Evolutionary conservation across 202 grass and related monocot species (phyloP), one percentile per base, ranked within the genome.

Genomic region (Carex arenaria): DNA sequence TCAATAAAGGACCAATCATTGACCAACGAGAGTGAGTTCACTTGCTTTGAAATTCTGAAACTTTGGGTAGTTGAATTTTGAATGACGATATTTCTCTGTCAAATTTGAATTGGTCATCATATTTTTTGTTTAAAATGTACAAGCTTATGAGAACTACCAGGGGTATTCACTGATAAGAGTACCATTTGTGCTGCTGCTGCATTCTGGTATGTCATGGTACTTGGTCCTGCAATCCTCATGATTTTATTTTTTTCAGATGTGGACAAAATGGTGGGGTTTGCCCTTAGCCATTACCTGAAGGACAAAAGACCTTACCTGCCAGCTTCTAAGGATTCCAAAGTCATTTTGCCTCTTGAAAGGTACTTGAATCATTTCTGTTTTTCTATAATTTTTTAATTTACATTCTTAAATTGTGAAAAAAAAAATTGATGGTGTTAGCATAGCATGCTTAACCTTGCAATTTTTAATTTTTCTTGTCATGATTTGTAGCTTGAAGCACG

Each of bases 241-340:
- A 40, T 34, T 40, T 78, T 54, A 79, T 57, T 87, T 89, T 71
- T 84, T 79, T 76, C 83, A 98, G 95, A 86, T 84, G 95, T 98
- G 79, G 95, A 98, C 85, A 98, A 95, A 80, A 84, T 98, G 49
- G 93, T 98, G 47, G 95, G 95, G 28, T 98, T 95, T 49, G 95
- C 95, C 59, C 81, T 98, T 84, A 98, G 95, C 73, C 85, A 98
- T 95, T 93, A 95, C 78, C 86, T 98, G 74, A 91, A 93, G 81
- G 80, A 93, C 68, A 89, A 87, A 70, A 93, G 87, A 91, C 14
- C 68, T 38, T 89, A 98, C 75, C 43, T 68, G 64, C 71, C 63
- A 72, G 80, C 84, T 56, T 76, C 90, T 80, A 98, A 95, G 80
- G 91, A 98, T 70, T 66, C 87, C 64, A 93, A 95, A 87, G 85